Base-by-base conservation (phyloP, 495 filamentous ascomycete species). In the Hypoxylon trugodes region DNA sequence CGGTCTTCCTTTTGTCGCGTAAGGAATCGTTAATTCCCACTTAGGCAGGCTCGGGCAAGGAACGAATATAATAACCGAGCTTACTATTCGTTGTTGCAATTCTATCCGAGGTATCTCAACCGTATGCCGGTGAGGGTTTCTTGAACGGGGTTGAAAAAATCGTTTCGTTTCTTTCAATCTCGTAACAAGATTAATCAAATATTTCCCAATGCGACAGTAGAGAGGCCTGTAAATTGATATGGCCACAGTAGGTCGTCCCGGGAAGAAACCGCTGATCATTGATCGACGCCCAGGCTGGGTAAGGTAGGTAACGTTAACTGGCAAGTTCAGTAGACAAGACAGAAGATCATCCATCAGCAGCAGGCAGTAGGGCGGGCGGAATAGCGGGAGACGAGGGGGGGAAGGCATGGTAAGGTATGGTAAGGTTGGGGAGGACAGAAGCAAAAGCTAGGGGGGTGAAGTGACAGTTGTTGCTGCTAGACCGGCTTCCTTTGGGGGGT, bases 211-310 rank as follows among this genome's bases (percentile, higher is more conserved):
- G 36, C 46, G 33, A 61, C 64, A 42, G 21, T 45, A 53, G 19
- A 15, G 16, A 36, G 8, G 13, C n/a, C 24, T 52, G 47, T 41
- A 52, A 48, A 37, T 40, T 41, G 46, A 61, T 47, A 67, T 59
- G 57, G 57, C 46, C 51, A 36, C 37, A 41, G 35, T 7, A 40
- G 49, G 45, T 41, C 50, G 49, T 33, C 32, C 30, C 56, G 55
- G 62, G 56, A 53, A 47, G 16, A 49, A 43, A 15, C 41, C 41
- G 55, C 28, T 50, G 61, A 59, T 65, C 61, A 60, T 28, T 61
- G 63, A 67, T 67, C 64, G 64, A 53, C 64, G 47, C 45, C 40
- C 45, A 53, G 58, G 37, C 51, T 67, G 58, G 64, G 64, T 67
- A 52, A 67, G 64, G 64, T 66, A 46, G 19, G 57, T 45, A 52